Evolutionary conservation across 1,284 basidiomycete species (phyloP), one percentile per base, ranked within the genome.

Genomic region (Apiotrichum sp.): DNA sequence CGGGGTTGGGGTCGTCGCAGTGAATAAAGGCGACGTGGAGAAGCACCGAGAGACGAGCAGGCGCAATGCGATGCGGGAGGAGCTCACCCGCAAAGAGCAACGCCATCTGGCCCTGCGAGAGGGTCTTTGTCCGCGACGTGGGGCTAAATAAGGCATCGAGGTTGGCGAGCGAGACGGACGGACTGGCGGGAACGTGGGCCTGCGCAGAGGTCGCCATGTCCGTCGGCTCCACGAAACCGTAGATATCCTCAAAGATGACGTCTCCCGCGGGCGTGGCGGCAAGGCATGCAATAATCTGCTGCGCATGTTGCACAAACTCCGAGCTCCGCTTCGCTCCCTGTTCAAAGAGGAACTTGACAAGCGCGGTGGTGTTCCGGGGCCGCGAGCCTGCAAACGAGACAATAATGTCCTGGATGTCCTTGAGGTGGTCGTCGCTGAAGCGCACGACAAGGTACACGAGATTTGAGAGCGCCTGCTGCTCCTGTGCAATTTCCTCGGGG

Each of bases 371-470:
- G 64, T 93, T 93, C 22, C 63, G 56, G 13, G 66, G 59, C 3
- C 56, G 63, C 2, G 66, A 59, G 7, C 65, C 65, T 6, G 69
- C 70, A 65, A 86, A 81, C 13, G 86, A 83, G 3, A 83, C 77
- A 86, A 93, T 93, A 16, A 95, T 81, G 1, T 84, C 82, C n/a
- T 86, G 81, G 38, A 96, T 81, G 68, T 93, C 90, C 63, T 91
- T 88, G 1, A 88, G 82, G 65, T 93, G 85, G 39, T 80, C 84
- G 61, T 87, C 83, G 7, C 83, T 82, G 69, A 87, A 92, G 52
- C 86, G 83, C 48, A 88, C 77, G n/a, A 89, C 92, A 54, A 97
- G 80, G 45, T 87, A 84, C 64, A 93, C 84, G 36, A 96, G 79
- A 69, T 93, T 87, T 62, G 87, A 88, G n/a, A 95, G 80, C 16